Evolutionary conservation across 2,329 filamentous ascomycete genomes (phyloP), one percentile per base, ranked within the genome.

Genomic region (Fusarium temperatum): DNA sequence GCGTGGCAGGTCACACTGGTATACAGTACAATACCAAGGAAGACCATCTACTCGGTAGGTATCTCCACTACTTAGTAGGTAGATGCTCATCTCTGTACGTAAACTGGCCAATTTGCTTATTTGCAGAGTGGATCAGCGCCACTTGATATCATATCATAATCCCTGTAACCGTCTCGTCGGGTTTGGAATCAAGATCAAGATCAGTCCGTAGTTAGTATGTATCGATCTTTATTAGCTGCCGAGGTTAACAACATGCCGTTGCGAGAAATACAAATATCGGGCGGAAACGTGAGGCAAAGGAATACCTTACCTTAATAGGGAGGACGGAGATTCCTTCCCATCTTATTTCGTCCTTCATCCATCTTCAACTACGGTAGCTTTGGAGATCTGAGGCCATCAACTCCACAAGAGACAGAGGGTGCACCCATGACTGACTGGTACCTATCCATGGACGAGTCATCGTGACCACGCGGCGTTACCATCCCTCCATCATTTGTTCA

Each of bases 341-440:
- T 28, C 42, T 24, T 58, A 10, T 51, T 18, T n/a, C 24, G 50
- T 26, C 22, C 26, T 56, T 11, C 50, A 30, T 53, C 39, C 13
- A 28, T 45, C 24, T n/a, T 35, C 55, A 32, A 39, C 22, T 13
- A 39, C 12, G 36, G 18, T n/a, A 57, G 24, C 20, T 26, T 38
- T 28, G 24, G 18, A 18, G 51, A 41, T 41, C 20, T 28, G 30
- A 17, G 45, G n/a, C n/a, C n/a, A 28, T 41, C 44, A 70, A 38
- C 66, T 70, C 66, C 68, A 70, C 68, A 42, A 70, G n/a, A 39
- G 64, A 53, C 12, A 54, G 22, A 30, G 56, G 32, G 32, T 35
- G 32, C 54, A 63, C 51, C 51, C 35, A 59, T 32, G 45, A 53
- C 35, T 47, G 53, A 35, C 30, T 4, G 30, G 12, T 30, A 30